Evolutionary conservation across 306 rosid species (phyloP), one percentile per base, ranked within the genome.

Genomic region (Abrus precatorius): DNA sequence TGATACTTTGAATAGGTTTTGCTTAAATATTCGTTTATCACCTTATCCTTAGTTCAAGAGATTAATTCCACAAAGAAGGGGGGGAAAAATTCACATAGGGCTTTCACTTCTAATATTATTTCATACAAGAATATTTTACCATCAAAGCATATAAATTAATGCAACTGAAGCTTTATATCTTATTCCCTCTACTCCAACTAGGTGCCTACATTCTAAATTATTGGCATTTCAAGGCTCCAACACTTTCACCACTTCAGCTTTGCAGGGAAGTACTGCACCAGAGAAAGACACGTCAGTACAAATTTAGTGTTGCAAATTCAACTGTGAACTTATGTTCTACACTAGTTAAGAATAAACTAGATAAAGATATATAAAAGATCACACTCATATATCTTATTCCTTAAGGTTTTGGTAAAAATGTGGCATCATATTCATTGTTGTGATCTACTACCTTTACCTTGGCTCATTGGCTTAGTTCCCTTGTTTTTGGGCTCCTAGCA

Each of bases 211-310:
- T 45, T 9, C 79, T 76, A 40, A 6, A 47, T 47, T 28, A 47
- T 40, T 30, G 30, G 20, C 13, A 57, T 34, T 74, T 75, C 67
- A 75, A 12, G 12, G 54, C 75, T 78, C 62, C 84, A 5, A 33
- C 32, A 12, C 7, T 67, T 80, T 93, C 92, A 91, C 98, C 97
- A 93, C 62, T 73, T 90, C 69, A 93, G 85, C 86, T 91, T 93
- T 32, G 89, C 81, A 72, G 98, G 92, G 78, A 91, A 93, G 79
- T 88, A 93, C 98, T 93, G 97, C 78, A 90, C 12, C 62, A 62
- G 70, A 32, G 14, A 32, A 76, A 30, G 0, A 56, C n/a, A 7
- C 33, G 50, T 56, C 7, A 62, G 27, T 53, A 50, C 5, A 66
- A 61, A 12, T 9, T 33, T 20, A 36, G 4, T 4, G 4, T 36